Base-by-base conservation (phyloP, 1,284 basidiomycete species). In the Kalmanozyma brasiliensis region DNA sequence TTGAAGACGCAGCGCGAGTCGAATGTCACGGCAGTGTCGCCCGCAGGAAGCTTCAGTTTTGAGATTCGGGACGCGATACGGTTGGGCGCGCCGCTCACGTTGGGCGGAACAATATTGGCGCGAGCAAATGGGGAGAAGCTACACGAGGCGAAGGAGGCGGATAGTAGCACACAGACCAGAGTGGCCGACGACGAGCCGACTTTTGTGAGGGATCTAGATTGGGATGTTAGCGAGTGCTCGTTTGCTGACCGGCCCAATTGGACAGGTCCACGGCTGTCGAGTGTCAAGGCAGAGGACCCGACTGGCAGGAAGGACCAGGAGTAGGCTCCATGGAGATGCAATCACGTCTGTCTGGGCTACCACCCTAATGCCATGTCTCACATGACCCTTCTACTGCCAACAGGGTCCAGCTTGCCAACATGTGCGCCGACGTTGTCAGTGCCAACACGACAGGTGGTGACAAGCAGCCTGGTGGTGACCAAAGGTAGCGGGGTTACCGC, bases 41-140 rank as follows among this genome's bases (percentile, higher is more conserved):
- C 60, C 0, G 24, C 51, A n/a, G 66, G 60, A 1, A 64, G 60
- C 19, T 69, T 52, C 37, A 63, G 52, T 20, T 69, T 63, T 24
- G 66, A 69, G 49, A 69, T 69, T 41, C 55, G 45, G 16, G 60
- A 69, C 24, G 60, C 49, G 19, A 52, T 69, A 3, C 20, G 49
- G 4, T 17, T 44, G 32, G 4, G 24, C 3, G 48, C 37, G 6
- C 57, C 57, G 2, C n/a, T 48, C 34, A 24, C 49, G 22, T 33
- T 63, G 16, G 37, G 10, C 41, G n/a, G 6, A 19, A 40, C 14
- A n/a, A 17, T 2, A 6, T 11, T 2, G 26, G 22, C 16, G 13
- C 16, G 8, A 33, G 3, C 0, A 17, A 24, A 13, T n/a, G 19
- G n/a, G 14, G 6, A 17, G 23, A 8, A 17, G 26, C n/a, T n/a